Percentiles rank a stretch among this genome's conserved stretches.
These are phyloP conservation scores for Cytospora piceae DNA, from an alignment of 2,329 filamentous ascomycete species.

Conservation along the genomic window DNA sequence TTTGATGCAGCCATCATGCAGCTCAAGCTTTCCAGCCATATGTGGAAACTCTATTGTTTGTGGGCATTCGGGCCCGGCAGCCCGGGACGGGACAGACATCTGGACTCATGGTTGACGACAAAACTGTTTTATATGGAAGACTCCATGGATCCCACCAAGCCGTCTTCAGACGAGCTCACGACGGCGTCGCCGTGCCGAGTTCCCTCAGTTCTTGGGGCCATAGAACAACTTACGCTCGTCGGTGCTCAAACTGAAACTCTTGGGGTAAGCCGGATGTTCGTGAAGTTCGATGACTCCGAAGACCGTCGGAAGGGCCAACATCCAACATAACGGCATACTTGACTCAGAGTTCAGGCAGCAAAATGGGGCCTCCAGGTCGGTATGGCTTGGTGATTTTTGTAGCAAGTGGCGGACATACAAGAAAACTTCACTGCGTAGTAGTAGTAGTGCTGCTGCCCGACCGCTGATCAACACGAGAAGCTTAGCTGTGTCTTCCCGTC, in stretches of 20 bases:
- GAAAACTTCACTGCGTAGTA: neutral
- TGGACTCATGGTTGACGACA: neutral
- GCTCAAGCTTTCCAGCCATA: neutral
- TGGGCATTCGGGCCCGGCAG: no score
- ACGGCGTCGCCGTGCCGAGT: neutral
- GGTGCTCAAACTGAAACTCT: neutral
- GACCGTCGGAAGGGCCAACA: neutral
- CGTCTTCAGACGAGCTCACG: neutral
- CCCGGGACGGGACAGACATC: neutral
- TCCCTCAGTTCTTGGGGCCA: no score
- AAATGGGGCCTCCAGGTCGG: neutral
- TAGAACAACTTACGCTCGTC: neutral
- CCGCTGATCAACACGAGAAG: neutral
- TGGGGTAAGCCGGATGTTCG: neutral
- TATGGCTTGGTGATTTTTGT: neutral
- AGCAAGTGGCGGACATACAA: neutral
- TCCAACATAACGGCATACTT: neutral
- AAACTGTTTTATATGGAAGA: neutral
- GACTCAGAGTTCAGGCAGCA: neutral
- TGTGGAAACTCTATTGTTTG: neutral
- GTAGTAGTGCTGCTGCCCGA: constrained; percentile 2
- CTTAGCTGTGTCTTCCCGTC: neutral
- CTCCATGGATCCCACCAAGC: neutral
- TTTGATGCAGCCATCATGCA: no score
- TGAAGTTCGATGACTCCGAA: neutral